Conservation (phyloP, 2,329 filamentous ascomycete genomes). For the Dryadomyces quercus-mongolicae region DNA sequence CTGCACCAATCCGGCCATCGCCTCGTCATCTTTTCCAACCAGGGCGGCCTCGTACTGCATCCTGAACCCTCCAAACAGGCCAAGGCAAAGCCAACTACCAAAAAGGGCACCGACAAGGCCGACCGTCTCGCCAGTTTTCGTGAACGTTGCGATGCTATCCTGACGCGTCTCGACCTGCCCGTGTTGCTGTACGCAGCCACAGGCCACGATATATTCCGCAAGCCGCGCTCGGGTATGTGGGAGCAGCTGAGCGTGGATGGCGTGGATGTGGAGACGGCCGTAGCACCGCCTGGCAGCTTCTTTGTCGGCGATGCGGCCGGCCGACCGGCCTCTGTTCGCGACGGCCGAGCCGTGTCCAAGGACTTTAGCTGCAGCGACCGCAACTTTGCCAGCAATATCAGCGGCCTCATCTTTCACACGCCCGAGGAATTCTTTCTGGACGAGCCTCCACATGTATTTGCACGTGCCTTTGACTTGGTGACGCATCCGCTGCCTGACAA, state of each 20-base stretch:
- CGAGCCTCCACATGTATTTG: constrained; percentile 52
- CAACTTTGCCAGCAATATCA: constrained; percentile 77
- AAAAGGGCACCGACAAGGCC: constrained; percentile 33
- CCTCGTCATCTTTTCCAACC: constrained; percentile 77
- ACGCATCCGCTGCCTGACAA: constrained; percentile 32
- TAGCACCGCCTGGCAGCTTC: constrained; percentile 62
- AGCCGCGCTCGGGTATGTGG: constrained; percentile 89
- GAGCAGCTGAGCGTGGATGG: constrained; percentile 40
- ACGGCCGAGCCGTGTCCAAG: constrained; percentile 66
- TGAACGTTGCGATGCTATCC: constrained; percentile 57
- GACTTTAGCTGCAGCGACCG: constrained; percentile 58
- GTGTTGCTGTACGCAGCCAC: constrained; percentile 79
- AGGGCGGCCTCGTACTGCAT: constrained; percentile 68
- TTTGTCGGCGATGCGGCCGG: constrained; percentile 84
- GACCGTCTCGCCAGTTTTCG: constrained; percentile 73
- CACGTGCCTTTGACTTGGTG: constrained; percentile 58
- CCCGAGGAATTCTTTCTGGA: constrained; percentile 86
- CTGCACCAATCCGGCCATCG: constrained; percentile 61
- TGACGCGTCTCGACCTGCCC: constrained; percentile 63
- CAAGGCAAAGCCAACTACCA: constrained; percentile 47
- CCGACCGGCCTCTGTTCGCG: constrained; percentile 50
- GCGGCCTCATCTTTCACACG: constrained; percentile 68
- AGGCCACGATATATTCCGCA: constrained; percentile 67
- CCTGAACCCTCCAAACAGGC: constrained; percentile 23
- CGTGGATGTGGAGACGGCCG: constrained; percentile 28